Conservation (phyloP, 768 basidiomycete species). For the Kwoniella heveanensis region DNA sequence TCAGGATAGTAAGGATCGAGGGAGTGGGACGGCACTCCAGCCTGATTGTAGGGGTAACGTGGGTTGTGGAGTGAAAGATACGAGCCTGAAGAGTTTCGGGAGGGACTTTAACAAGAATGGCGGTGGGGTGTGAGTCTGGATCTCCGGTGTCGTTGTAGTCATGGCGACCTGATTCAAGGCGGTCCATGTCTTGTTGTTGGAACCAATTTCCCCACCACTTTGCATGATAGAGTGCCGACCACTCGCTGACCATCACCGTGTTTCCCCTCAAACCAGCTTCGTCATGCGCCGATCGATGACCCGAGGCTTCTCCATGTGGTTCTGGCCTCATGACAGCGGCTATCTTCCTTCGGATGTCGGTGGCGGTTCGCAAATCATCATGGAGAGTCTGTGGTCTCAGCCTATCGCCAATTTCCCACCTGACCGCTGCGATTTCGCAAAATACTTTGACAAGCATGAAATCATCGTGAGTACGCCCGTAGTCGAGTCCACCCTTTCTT, state of each 20-base stretch:
- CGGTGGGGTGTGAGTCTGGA: conserved; percentile 17
- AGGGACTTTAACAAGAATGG: conserved; percentile 12
- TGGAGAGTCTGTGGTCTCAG: conserved; percentile 4
- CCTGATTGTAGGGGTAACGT: conserved; percentile 16
- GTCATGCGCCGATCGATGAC: conserved; percentile 19
- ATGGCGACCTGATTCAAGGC: neutral
- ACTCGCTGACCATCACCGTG: neutral
- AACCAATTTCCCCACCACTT: too few species aligned
- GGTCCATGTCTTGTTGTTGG: neutral
- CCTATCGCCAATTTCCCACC: conserved; percentile 19
- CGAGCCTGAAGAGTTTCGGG: conserved; percentile 9
- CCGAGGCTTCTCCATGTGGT: conserved; percentile 18
- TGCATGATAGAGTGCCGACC: too few species aligned
- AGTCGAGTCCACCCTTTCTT: neutral
- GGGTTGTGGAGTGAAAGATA: conserved; percentile 18
- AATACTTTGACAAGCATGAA: conserved; percentile 19
- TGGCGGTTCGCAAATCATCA: conserved; percentile 3
- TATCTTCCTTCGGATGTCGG: conserved; percentile 2
- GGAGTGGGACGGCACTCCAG: neutral
- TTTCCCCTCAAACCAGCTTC: conserved; percentile 8
- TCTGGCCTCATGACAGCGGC: conserved; percentile 10
- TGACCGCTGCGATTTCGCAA: conserved; percentile 12
- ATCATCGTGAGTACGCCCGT: conserved; percentile 18
- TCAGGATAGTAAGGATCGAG: neutral
- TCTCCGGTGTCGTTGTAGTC: neutral